Evolutionary conservation across 768 basidiomycete species (phyloP).

Genomic region (Omphalotus guepiniiformis): DNA sequence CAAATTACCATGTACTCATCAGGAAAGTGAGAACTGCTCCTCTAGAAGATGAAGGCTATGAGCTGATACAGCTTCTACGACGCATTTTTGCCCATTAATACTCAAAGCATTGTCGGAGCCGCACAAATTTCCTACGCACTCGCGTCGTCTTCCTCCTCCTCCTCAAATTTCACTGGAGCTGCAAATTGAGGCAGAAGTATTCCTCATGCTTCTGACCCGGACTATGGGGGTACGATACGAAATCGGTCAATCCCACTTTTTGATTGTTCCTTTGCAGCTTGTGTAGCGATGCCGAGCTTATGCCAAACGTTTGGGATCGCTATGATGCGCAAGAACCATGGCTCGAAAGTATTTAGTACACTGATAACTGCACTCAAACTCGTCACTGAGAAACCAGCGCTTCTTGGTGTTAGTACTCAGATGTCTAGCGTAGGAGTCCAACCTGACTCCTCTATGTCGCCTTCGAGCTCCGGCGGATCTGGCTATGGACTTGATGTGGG

Average conservation of each 20-base stretch:
- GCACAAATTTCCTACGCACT: conserved; percentile 80
- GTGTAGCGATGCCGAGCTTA: conserved; percentile 75
- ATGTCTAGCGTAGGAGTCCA: conserved; percentile 75
- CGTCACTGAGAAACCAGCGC: conserved; percentile 81
- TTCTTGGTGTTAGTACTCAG: conserved; percentile 76
- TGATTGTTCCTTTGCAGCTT: conserved; percentile 36
- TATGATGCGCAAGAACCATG: conserved; percentile 65
- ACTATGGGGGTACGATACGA: conserved; percentile 52
- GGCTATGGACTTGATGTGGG: conserved; percentile 60
- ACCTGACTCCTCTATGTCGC: conserved; percentile 26
- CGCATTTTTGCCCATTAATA: conserved; percentile 87
- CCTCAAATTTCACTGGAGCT: conserved; percentile 82
- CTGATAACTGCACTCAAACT: conserved; percentile 83
- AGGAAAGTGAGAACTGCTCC: conserved; percentile 53
- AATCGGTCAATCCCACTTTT: conserved; percentile 17
- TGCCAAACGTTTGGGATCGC: conserved; percentile 73
- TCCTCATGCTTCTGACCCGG: conserved; percentile 68
- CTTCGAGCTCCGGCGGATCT: conserved; percentile 32
- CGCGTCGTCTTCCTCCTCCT: conserved; percentile 92
- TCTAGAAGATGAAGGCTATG: too few relatives aligned
- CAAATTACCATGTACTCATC: conserved; percentile 86
- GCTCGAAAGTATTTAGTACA: conserved; percentile 69
- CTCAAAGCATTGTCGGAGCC: conserved; percentile 82
- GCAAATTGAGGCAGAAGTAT: conserved; percentile 80
- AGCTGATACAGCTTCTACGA: conserved; percentile 84